Percentiles rank a stretch among this genome's conserved stretches.
Conservation (phyloP, 768 basidiomycete genomes). For the Pleurotus cornucopiae region DNA sequence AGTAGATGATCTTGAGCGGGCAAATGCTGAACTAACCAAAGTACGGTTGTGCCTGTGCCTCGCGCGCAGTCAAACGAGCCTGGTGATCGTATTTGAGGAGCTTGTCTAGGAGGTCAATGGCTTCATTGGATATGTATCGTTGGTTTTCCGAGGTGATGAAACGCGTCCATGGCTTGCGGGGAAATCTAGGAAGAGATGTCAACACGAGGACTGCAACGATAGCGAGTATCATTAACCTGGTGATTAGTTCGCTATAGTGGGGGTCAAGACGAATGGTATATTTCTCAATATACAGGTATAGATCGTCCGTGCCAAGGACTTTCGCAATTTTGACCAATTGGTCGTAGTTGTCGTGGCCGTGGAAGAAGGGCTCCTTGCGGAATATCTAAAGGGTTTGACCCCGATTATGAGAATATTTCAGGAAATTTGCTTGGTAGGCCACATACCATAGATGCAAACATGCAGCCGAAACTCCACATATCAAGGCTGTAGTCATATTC, state of each 20-base stretch:
- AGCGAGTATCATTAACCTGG: slow-evolving; percentile 10
- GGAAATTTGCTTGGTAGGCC: slow-evolving; percentile 5
- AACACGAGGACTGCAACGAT: slow-evolving; percentile 5
- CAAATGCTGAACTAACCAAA: slow-evolving; percentile 55
- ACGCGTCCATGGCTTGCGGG: slow-evolving; percentile 91
- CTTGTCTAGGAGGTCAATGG: slow-evolving; percentile 94
- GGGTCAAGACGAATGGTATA: slow-evolving; percentile 94
- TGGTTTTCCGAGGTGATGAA: slow-evolving; percentile 97
- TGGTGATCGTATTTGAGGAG: slow-evolving; percentile 96
- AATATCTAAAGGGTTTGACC: slow-evolving; percentile 64
- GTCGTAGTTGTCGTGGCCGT: slow-evolving; percentile 98
- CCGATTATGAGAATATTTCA: not conserved
- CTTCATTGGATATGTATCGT: slow-evolving; percentile 94
- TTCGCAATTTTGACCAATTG: slow-evolving; percentile 98
- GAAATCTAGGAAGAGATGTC: slow-evolving; percentile 51
- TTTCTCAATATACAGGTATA: slow-evolving; percentile 89
- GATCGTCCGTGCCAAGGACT: slow-evolving; percentile 93
- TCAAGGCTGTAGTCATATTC: slow-evolving; percentile 98
- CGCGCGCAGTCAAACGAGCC: slow-evolving; percentile 90
- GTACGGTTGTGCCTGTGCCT: slow-evolving; percentile 90
- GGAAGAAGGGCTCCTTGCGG: slow-evolving; percentile 99
- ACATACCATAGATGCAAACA: slow-evolving; percentile 96
- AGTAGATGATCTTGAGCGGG: not conserved
- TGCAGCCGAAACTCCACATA: slow-evolving; percentile 99
- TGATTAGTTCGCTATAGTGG: slow-evolving; percentile 91